Conservation (phyloP, 805 yeast genomes). For the Kregervanrija pseudodelftensis region DNA sequence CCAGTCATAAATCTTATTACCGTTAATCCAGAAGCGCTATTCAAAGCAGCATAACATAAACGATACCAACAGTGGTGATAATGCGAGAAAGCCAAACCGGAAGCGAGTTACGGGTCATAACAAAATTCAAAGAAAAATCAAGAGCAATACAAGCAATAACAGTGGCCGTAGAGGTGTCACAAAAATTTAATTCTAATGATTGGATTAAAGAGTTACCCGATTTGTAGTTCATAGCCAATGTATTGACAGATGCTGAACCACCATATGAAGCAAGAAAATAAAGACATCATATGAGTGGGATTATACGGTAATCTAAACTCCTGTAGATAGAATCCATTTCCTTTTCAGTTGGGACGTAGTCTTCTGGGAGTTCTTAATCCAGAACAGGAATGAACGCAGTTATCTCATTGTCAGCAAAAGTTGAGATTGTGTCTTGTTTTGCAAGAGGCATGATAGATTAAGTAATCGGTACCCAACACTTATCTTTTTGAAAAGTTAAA, state of each 20-base stretch:
- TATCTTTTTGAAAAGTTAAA: no score
- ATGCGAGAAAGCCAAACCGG: constrained; percentile 78
- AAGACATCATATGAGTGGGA: constrained; percentile 73
- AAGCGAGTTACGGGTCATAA: constrained; percentile 75
- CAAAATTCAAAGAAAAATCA: constrained; percentile 78
- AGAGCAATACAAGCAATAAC: constrained; percentile 79
- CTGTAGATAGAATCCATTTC: constrained; percentile 47
- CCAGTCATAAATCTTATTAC: constrained; percentile 69
- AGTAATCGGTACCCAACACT: no score
- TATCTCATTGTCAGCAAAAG: no score
- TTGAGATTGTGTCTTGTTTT: no score
- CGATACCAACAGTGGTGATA: constrained; percentile 66
- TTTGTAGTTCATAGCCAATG: constrained; percentile 66
- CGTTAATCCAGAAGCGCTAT: constrained; percentile 48
- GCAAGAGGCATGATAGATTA: no score
- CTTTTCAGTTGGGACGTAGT: constrained; percentile 14
- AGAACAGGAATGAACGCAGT: no score
- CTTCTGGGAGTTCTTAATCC: no score
- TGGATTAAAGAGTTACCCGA: constrained; percentile 52
- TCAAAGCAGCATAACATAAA: constrained; percentile 60
- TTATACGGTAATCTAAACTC: constrained; percentile 58
- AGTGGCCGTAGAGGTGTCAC: constrained; percentile 62
- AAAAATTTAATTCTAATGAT: constrained; percentile 40
- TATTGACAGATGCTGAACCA: constrained; percentile 64
- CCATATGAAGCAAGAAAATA: constrained; percentile 76